Evolutionary conservation across 495 filamentous ascomycete genomes (phyloP), one percentile per base, ranked within the genome.

Genomic region (Bombardia bombarda): DNA sequence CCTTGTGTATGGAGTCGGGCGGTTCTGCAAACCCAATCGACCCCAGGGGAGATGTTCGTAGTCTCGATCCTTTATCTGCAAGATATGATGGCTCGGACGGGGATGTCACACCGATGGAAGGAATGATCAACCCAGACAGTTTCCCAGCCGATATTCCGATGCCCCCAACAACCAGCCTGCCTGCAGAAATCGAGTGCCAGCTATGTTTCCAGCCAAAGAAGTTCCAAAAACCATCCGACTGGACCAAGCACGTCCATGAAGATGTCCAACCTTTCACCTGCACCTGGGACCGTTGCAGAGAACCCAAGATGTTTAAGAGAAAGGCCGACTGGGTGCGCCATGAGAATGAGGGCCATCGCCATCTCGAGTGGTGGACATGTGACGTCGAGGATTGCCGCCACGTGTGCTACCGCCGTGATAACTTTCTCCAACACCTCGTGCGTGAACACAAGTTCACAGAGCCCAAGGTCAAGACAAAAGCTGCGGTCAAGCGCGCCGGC

Each of bases 261-360:
- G 90, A 97, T 57, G 79, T 96, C 9, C 86, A 93, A 56, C 90
- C 90, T 4, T 97, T 95, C 53, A 95, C 88, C 7, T 97, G 90
- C 64, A 97, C 88, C 0, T 95, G 92, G 62, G 75, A 80, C 10
- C 67, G 80, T 20, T 97, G 90, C 63, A 76, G 70, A 22, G 89
- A 95, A 40, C 84, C 88, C 19, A 95, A 94, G 61, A 90, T 87
- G 18, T 97, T 96, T 70, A 97, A 97, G 64, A 77, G 90, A 31
- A 97, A 97, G 63, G 90, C 90, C 14, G 90, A 97, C 57, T 97
- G 90, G 90, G 89, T 97, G 20, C 75, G 90, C 23, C 90, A 97
- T 52, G 90, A 97, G 60, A 95, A 87, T 52, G 90, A 97, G 62
- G 80, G 83, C 42, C 90, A 97, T 57, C 80, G 90, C 24, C 87